A percentile compares a stretch with the other conserved stretches of the same genome.
phyloP scores from a whole-genome alignment of 2,329 filamentous ascomycete genomes.

The Epichloe uncinata region DNA sequence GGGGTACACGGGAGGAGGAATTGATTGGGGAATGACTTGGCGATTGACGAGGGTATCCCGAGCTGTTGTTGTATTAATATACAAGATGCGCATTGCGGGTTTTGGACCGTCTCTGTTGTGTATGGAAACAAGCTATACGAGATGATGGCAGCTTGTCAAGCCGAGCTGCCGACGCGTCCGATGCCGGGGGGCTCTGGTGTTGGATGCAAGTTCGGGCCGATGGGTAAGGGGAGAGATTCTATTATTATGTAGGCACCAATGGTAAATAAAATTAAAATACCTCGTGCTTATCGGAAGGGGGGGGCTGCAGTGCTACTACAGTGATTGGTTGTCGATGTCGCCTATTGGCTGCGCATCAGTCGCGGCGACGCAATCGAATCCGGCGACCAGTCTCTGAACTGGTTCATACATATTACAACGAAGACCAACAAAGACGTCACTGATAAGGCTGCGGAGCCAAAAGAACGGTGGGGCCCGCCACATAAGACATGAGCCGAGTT shows the following conservation, averaged over 20 bases:
- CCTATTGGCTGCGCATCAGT: too few species aligned
- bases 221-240: neutral
- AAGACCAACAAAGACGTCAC: neutral
- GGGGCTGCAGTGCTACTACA: too few species aligned
- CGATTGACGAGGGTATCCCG: neutral
- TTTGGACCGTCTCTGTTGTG: too few species aligned
- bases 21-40: neutral
- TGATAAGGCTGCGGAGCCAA: constrained; percentile 1
- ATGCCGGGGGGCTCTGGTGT: neutral
- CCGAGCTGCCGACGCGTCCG: neutral
- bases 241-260: too few species aligned
- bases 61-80: neutral
- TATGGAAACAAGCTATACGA: too few species aligned
- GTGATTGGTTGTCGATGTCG: too few species aligned
- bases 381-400: too few species aligned
- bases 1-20: neutral
- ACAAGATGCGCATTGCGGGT: neutral
- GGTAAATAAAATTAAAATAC: too few species aligned
- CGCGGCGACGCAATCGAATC: too few species aligned
- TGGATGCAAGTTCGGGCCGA: neutral
- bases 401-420: too few species aligned
- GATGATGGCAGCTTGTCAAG: neutral
- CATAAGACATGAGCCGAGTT: neutral
- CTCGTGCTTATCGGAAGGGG: too few species aligned
- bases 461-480: neutral